Evolutionary conservation across 2,329 filamentous ascomycete genomes (phyloP).

Genomic region (Knufia petricola): DNA sequence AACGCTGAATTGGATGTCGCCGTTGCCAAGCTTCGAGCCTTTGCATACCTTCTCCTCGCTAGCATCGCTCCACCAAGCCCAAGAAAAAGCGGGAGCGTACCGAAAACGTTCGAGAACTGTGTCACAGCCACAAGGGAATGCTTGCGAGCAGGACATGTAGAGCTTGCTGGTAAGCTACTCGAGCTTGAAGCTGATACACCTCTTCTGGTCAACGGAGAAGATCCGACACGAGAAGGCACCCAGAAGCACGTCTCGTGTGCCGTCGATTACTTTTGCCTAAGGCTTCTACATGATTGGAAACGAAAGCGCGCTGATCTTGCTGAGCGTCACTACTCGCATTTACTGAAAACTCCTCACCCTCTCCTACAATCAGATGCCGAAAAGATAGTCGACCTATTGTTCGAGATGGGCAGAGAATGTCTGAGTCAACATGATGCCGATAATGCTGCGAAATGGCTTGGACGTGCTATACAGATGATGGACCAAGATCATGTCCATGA

Average conservation of each 20-base stretch:
- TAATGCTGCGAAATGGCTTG: conserved; percentile 61
- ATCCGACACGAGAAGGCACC: not conserved
- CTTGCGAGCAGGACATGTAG: conserved; percentile 44
- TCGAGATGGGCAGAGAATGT: conserved; percentile 59
- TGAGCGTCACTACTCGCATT: conserved; percentile 64
- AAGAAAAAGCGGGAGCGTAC: conserved; percentile 22
- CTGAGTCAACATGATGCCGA: conserved; percentile 43
- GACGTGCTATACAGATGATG: conserved; percentile 54
- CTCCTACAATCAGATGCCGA: conserved; percentile 46
- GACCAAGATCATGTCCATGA: conserved; percentile 48
- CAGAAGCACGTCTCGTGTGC: not conserved
- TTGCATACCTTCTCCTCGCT: conserved; percentile 61
- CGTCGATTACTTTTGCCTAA: conserved; percentile 1
- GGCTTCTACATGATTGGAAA: conserved; percentile 48
- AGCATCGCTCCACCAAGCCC: conserved; percentile 34
- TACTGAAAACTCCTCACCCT: conserved; percentile 29
- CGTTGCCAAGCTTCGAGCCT: conserved; percentile 30
- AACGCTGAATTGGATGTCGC: not conserved
- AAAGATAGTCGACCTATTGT: conserved; percentile 56
- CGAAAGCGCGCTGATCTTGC: conserved; percentile 64
- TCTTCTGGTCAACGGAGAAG: conserved; percentile 23
- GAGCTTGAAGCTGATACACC: conserved; percentile 50
- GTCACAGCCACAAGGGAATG: conserved; percentile 57
- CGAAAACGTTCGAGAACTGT: conserved; percentile 56
- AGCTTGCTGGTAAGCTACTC: conserved; percentile 51